Conservation (phyloP, 257 asterid species). For the Solanum etuberosum region DNA sequence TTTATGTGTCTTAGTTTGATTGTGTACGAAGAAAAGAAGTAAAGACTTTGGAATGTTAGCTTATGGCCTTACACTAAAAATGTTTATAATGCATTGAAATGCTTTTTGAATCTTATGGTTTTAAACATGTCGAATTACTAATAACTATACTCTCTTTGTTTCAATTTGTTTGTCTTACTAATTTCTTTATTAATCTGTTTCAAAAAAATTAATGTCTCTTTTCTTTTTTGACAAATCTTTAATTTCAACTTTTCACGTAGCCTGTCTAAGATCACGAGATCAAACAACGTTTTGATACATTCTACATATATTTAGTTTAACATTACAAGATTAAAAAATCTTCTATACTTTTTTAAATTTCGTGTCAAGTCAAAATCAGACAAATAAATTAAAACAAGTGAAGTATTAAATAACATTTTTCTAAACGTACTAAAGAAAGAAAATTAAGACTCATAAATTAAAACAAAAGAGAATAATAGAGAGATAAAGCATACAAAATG, state of each 20-base stretch:
- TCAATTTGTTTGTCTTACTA: not conserved
- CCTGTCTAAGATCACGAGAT: not conserved
- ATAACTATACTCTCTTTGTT: not conserved
- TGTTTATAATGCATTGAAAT: not conserved
- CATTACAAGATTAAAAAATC: not conserved
- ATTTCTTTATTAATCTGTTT: too few species aligned
- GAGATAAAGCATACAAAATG: not conserved
- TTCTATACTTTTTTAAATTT: not conserved
- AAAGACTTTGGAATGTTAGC: not conserved
- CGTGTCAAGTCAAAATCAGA: accelerated
- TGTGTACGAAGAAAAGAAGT: not conserved
- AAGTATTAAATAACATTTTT: not conserved
- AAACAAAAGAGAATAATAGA: not conserved
- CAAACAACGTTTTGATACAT: not conserved
- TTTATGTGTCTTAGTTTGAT: not conserved
- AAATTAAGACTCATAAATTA: not conserved
- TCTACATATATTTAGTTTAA: not conserved
- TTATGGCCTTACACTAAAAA: not conserved
- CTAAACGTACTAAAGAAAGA: not conserved
- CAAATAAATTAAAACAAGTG: not conserved
- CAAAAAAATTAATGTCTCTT: too few species aligned
- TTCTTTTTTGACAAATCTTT: too few species aligned
- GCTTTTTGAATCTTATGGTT: not conserved
- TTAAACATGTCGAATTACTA: not conserved
- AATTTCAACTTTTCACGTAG: not conserved